Evolutionary conservation across 2,329 filamentous ascomycete species (phyloP), one percentile per base, ranked within the genome.

Genomic region (Byssoonygena ceratinophila): DNA sequence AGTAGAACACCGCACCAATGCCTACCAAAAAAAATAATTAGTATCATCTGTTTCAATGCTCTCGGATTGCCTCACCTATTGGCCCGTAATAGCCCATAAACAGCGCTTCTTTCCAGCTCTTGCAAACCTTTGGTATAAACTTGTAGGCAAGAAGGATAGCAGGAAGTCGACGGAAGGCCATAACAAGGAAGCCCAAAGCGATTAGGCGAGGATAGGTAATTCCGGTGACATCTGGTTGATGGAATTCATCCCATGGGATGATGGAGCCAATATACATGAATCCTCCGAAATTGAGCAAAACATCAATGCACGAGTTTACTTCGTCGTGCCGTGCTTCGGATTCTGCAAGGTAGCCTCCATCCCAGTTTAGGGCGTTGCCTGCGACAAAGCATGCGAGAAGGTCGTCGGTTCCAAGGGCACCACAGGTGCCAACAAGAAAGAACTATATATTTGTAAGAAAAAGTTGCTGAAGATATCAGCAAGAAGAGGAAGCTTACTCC

Each of bases 321-420:
- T 81, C 77, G 53, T 82, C 80, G 58, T 81, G 78, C 7, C 78
- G 73, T 7, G 71, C 66, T 53, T 79, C 70, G 0, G 75, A 71
- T 61, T 82, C 79, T 3, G 69, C 68, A 2, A 81, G 74, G 58
- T 77, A 82, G n/a, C 72, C 60, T 2, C 80, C 79, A 52, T 82
- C 76, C 80, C 80, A 83, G 63, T 82, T 83, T 43, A 83, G 65
- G 11, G 73, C 72, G 59, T 73, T 76, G 5, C 80, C 80, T 0
- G 80, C 79, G 2, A 78, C 71, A 53, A 81, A 81, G 60, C 78
- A 83, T 2, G 79, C 78, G 2, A 83, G 70, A 0, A 81, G 73
- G 55, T 82, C 80, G 51, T 81, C 77, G 0, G 76, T 78, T 11
- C 79, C 79, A 14, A 82, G 69, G 20, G 73, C 68, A 23, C 79